Base-by-base conservation (phyloP, 352 stramenopile genomes). In the Phytophthora quininea region DNA sequence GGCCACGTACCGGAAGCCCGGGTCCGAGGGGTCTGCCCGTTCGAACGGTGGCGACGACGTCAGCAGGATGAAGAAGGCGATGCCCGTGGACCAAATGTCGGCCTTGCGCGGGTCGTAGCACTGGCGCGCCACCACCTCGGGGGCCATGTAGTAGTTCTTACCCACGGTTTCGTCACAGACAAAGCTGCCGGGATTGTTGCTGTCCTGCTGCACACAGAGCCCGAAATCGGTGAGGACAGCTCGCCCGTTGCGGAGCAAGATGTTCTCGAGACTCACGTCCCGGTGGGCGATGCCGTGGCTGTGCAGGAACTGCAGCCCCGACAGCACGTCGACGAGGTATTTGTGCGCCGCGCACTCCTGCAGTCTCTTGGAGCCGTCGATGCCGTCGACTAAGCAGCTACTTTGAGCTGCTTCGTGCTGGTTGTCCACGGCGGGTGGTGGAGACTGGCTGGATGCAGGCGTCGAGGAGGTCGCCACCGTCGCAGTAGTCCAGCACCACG, bases 111-210 rank as follows among this genome's bases (percentile, higher is more conserved):
- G 94, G 82, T 99, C 95, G 79, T 98, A 98, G 32, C 71, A 43
- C 35, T 79, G 63, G 80, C 89, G 42, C 9, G 70, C 69, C 35
- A 95, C 84, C 48, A 98, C 86, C 77, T 99, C 97, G 0, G 96
- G 97, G 19, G 93, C 94, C 92, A 99, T 99, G 73, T 99, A 99
- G 65, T 98, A 98, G 54, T 95, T 88, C 71, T 99, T 98, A 40
- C 97, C 97, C 71, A 91, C 84, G 51, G 64, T 78, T 47, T 88
- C 82, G n/a, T 75, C 58, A 47, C 83, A 89, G 27, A 58, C 45
- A 88, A 91, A 81, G 14, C 14, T 38, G 35, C 29, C 29, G 11
- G 4, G 15, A 11, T 1, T 6, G 10, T 6, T 40, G 6, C 6
- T 11, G 10, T 40, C 35, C 71, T 86, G 77, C 90, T 88, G 47